A percentile compares a stretch with the other conserved stretches of the same genome.
These are phyloP conservation scores for Drosera spatulata DNA, from an alignment of 179 eudicot genomes.

Conservation along the genomic window DNA sequence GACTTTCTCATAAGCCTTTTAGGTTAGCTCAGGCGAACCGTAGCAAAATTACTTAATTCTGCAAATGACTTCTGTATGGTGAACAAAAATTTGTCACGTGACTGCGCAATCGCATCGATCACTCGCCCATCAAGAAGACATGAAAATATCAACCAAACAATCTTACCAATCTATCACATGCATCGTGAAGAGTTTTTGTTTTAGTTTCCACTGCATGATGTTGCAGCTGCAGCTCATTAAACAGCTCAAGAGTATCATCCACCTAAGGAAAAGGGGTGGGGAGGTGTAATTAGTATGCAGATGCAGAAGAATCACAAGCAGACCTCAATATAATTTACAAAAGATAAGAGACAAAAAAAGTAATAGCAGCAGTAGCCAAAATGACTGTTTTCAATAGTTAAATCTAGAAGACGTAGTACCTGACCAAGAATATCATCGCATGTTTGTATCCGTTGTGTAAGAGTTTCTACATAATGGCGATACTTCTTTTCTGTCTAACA, in stretches of 20 bases:
- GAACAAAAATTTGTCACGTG: too few species aligned
- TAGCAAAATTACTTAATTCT: too few species aligned
- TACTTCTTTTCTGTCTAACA: slow-evolving; percentile 96
- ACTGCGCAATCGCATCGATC: too few species aligned
- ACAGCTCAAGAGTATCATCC: slow-evolving; percentile 90
- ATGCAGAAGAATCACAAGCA: background rate
- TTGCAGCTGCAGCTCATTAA: slow-evolving; percentile 82
- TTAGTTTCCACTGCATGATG: slow-evolving; percentile 96
- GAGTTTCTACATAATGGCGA: slow-evolving; percentile 77
- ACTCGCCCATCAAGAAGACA: too few species aligned
- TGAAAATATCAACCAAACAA: background rate
- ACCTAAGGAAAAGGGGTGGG: slow-evolving; percentile 39
- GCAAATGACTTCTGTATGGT: too few species aligned
- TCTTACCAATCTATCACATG: slow-evolving; percentile 89
- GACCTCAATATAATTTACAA: background rate
- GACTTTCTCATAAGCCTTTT: too few species aligned
- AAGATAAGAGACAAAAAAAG: background rate
- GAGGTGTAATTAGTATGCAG: background rate
- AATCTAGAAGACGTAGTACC: slow-evolving; percentile 20
- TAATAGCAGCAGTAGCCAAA: background rate
- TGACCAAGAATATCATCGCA: slow-evolving; percentile 85
- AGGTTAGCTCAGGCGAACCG: too few species aligned
- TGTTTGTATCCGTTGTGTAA: slow-evolving; percentile 79
- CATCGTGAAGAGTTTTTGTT: slow-evolving; percentile 95
- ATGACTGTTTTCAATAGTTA: background rate